A percentile compares a stretch with the other conserved stretches of the same genome.
Evolutionary conservation across 164 flowering plant species (phyloP).

Genomic region (Tetrastigma voinierianum): DNA sequence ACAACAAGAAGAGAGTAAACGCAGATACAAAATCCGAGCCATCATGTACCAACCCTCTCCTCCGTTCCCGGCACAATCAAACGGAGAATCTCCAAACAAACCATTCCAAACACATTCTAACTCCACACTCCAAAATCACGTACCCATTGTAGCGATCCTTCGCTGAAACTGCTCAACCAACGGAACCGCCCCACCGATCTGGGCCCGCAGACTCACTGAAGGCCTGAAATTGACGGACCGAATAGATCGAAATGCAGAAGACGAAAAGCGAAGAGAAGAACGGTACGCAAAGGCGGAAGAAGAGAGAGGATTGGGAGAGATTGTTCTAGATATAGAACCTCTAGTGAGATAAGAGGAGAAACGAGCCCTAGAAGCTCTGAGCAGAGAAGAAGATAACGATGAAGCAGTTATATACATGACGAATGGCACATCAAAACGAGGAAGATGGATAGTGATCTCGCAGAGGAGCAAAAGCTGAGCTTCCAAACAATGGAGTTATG

Average conservation of each 20-base stretch:
- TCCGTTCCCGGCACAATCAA: not conserved
- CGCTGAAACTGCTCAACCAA: conserved; percentile 51
- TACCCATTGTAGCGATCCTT: conserved; percentile 79
- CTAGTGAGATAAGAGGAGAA: conserved; percentile 28
- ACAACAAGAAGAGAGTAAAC: not conserved
- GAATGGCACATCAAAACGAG: not conserved
- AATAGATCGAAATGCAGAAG: conserved; percentile 24
- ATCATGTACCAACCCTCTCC: not conserved
- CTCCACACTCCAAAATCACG: no score
- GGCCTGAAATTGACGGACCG: conserved; percentile 52
- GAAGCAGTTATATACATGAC: conserved; percentile 39
- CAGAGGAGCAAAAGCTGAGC: not conserved
- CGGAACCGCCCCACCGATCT: conserved; percentile 57
- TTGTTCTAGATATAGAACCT: conserved; percentile 10
- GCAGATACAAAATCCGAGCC: no score
- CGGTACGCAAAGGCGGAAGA: conserved; percentile 11
- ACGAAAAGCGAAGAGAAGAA: conserved; percentile 34
- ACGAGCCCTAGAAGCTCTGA: conserved; percentile 36
- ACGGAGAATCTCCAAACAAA: not conserved
- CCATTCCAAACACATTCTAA: no score
- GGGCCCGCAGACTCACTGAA: conserved; percentile 56
- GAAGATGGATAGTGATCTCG: conserved; percentile 17
- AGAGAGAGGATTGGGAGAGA: conserved; percentile 13
- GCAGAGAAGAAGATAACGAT: conserved; percentile 30
- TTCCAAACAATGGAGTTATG: conserved; percentile 3